Base-by-base conservation (phyloP, 306 rosid species). In the Dryas alaskensis region DNA sequence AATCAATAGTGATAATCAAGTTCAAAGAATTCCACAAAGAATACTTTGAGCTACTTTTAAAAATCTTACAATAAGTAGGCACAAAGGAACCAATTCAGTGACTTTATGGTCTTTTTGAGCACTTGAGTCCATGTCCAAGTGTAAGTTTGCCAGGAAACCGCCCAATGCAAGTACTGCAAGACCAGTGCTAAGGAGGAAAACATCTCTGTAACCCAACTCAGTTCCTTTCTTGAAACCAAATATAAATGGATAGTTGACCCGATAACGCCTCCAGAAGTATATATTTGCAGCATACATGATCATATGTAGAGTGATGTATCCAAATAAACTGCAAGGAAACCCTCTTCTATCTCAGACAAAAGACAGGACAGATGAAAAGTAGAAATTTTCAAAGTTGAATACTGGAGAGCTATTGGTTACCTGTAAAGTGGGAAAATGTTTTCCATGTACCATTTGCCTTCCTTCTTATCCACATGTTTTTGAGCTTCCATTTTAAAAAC, bases 211-310 rank as follows among this genome's bases (percentile, higher is more conserved):
- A 31, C 89, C 82, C 77, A 89, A 81, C 78, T 85, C 90, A 55
- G 92, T 84, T 83, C 96, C 96, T 72, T 85, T 80, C 80, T 76
- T 86, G 79, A 87, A 82, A 74, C 93, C 91, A 64, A 92, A 92
- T 75, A 92, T 77, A 88, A 86, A 92, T 25, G 87, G 89, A 79
- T 89, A 84, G 76, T 92, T 92, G 81, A 92, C 69, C 50, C 77
- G 81, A 77, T 80, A 86, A n/a, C 78, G 76, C 87, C 84, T 84
- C 98, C 93, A 88, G 71, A 82, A 89, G 70, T 83, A 85, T 27
- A 86, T 79, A 82, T 85, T 71, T 67, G 81, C 85, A n/a, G 89
- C 92, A 83, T 85, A 88, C 88, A 87, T 70, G 74, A 89, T 85
- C 90, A 92, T 76, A 77, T 89, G 98, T 4, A 88, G 88, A 57